Evolutionary conservation across 805 yeast genomes (phyloP).

Genomic region (Kodamaea restingae): DNA sequence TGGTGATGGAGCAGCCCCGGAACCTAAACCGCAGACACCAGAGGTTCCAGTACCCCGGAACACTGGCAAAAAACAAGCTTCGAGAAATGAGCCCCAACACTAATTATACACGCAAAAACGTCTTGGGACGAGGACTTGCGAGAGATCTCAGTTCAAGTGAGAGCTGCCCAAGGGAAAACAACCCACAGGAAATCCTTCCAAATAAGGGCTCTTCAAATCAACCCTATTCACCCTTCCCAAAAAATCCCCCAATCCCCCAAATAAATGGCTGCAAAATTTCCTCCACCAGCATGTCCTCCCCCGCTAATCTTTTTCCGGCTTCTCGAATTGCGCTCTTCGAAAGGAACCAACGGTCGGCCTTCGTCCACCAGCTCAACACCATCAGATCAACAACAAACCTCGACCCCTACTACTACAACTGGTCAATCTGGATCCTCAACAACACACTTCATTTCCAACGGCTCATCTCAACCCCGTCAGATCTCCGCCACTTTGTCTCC

Average conservation of each 20-base stretch:
- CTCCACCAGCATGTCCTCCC: not conserved
- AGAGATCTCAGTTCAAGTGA: too few species aligned
- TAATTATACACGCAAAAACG: too few species aligned
- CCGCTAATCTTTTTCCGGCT: not conserved
- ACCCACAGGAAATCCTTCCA: not conserved
- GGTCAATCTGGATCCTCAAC: not conserved
- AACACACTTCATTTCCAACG: not conserved
- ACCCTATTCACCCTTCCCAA: not conserved
- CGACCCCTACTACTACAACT: not conserved
- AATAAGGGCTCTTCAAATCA: not conserved
- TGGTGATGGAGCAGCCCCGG: too few species aligned
- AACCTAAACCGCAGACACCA: too few species aligned
- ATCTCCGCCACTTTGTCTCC: not conserved
- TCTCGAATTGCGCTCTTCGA: not conserved
- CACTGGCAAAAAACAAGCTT: too few species aligned
- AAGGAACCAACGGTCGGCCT: constrained; percentile 1
- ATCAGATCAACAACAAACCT: not conserved
- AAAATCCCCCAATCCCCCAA: not conserved
- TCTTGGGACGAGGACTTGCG: too few species aligned
- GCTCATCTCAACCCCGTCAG: not conserved
- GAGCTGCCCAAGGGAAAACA: not conserved
- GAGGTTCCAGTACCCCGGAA: too few species aligned
- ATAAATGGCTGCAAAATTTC: not conserved
- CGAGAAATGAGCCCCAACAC: too few species aligned
- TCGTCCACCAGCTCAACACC: not conserved